A percentile compares a stretch with the other conserved stretches of the same genome.
phyloP scores from a whole-genome alignment of 768 basidiomycete genomes.

The Macrolepiota albuminosa region DNA sequence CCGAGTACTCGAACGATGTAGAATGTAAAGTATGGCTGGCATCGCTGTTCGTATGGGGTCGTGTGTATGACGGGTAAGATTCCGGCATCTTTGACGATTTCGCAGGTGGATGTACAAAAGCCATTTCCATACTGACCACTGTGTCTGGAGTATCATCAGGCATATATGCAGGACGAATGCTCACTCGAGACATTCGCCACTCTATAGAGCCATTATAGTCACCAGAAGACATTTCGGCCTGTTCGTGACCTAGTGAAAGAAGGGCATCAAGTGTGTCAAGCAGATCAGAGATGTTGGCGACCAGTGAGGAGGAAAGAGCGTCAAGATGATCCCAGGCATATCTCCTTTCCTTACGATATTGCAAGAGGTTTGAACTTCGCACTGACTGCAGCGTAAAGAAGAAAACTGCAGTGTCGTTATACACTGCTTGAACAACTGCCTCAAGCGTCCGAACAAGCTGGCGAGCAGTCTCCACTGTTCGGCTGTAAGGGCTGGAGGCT shows the following conservation, averaged over 20 bases:
- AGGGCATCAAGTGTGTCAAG: constrained; percentile 60
- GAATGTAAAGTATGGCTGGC: constrained; percentile 1
- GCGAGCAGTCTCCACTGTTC: constrained; percentile 67
- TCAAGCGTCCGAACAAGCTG: constrained; percentile 67
- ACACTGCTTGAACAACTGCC: constrained; percentile 62
- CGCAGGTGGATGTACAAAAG: constrained; percentile 16
- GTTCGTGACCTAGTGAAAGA: constrained; percentile 61
- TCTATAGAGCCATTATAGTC: constrained; percentile 75
- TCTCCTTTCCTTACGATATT: constrained; percentile 26
- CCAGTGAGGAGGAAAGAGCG: constrained; percentile 44
- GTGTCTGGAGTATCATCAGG: constrained; percentile 26
- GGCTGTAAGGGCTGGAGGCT: constrained; percentile 49
- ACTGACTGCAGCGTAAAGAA: constrained; percentile 55
- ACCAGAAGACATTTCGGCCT: constrained; percentile 62
- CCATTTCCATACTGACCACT: constrained; percentile 53
- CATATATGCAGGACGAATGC: constrained; percentile 42
- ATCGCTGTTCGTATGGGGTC: constrained; percentile 21
- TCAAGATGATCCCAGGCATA: constrained; percentile 43
- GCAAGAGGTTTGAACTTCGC: constrained; percentile 30
- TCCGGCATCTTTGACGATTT: constrained; percentile 6
- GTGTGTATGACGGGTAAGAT: constrained; percentile 6
- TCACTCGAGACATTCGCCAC: constrained; percentile 70
- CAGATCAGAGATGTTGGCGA: constrained; percentile 51
- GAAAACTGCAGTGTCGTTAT: constrained; percentile 63
- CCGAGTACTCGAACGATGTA: constrained; percentile 4